A percentile compares a stretch with the other conserved stretches of the same genome.
phyloP scores from a whole-genome alignment of 805 yeast species.

The Saccharomycopsis oosterbeekiorum region DNA sequence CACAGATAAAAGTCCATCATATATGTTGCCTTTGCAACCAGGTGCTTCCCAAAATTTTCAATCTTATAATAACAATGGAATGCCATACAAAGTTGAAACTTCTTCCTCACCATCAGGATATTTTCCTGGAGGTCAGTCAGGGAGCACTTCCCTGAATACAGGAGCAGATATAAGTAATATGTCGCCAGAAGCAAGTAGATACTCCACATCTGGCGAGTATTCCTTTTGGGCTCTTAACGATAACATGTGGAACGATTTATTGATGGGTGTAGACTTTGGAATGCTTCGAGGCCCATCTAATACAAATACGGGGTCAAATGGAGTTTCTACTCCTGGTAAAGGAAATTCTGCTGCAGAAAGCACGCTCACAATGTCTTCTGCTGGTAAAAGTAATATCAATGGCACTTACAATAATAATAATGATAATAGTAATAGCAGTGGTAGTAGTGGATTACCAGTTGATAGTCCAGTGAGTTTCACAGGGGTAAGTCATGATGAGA shows the following conservation, averaged over 20 bases:
- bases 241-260: constrained; percentile 57
- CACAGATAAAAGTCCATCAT: neutral
- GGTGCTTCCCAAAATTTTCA: neutral
- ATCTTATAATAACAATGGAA: neutral
- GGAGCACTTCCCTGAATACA: neutral
- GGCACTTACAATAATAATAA: neutral
- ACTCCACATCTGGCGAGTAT: constrained; percentile 25
- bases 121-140: neutral
- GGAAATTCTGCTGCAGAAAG: neutral
- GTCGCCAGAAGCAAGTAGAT: neutral
- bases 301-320: neutral
- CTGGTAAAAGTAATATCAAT: neutral
- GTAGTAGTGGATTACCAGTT: neutral
- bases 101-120: neutral
- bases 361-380: neutral
- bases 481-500: neutral
- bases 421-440: neutral
- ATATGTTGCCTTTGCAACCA: neutral
- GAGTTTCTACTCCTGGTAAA: neutral
- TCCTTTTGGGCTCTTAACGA: constrained; percentile 51
- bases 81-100: neutral
- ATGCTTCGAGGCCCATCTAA: neutral
- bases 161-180: neutral
- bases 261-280: constrained; percentile 14
- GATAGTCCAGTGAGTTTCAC: neutral